phyloP scores from a whole-genome alignment of 208 protist genomes.

The Tritrichomonas foetus region DNA sequence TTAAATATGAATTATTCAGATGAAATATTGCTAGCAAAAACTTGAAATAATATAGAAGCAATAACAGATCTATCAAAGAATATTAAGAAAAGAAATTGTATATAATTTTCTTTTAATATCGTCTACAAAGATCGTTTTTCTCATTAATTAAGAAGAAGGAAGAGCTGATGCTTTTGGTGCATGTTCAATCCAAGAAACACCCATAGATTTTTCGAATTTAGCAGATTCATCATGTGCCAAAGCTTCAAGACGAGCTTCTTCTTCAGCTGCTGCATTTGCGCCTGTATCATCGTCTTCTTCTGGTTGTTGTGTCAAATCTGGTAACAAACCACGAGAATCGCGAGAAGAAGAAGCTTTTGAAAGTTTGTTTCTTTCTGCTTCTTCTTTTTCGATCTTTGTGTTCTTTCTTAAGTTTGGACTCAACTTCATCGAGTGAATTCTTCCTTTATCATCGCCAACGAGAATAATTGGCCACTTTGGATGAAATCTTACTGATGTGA shows the following conservation, averaged over 20 bases:
- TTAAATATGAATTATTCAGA: too few species aligned
- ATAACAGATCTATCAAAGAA: too few species aligned
- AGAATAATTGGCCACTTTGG: conserved; percentile 30
- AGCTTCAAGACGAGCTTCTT: neutral
- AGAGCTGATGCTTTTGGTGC: too few species aligned
- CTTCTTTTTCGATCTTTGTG: conserved; percentile 6
- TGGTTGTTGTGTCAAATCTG: neutral
- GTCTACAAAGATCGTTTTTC: too few species aligned
- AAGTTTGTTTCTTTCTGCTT: neutral
- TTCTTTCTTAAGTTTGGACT: conserved; percentile 14
- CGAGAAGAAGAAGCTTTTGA: neutral
- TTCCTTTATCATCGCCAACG: neutral
- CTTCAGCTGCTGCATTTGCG: neutral
- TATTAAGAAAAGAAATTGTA: too few species aligned
- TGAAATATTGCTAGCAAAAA: too few species aligned
- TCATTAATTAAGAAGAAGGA: too few species aligned
- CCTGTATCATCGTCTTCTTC: neutral
- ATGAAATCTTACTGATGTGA: neutral
- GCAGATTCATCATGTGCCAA: neutral
- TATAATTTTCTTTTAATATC: too few species aligned
- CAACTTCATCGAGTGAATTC: neutral
- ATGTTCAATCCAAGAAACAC: conserved; percentile 1
- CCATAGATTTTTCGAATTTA: conserved; percentile 10
- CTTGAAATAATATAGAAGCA: too few species aligned
- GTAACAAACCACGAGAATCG: neutral